These are phyloP conservation scores for Nannochloropsis gaditana DNA, from an alignment of 108 stramenopile genomes.

Conservation along the genomic window DNA sequence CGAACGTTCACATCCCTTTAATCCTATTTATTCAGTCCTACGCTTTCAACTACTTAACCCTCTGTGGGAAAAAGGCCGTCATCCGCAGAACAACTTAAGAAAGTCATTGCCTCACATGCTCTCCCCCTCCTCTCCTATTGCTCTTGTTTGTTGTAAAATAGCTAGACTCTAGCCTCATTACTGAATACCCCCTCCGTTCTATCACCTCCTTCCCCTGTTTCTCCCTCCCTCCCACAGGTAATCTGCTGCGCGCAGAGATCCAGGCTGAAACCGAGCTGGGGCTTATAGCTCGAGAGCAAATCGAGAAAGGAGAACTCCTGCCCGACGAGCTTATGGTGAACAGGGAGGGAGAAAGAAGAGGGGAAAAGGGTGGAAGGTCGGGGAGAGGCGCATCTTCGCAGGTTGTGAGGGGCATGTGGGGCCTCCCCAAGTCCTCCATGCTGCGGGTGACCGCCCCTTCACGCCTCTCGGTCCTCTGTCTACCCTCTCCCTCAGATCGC, in stretches of 20 bases:
- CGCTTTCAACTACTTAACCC: no score
- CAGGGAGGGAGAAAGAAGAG: constrained; percentile 60
- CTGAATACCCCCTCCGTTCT: not conserved
- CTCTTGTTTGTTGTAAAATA: not conserved
- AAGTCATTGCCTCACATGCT: no score
- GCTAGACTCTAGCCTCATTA: not conserved
- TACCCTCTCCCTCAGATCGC: not conserved
- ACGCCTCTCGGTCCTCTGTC: constrained; percentile 54
- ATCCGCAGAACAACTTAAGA: no score
- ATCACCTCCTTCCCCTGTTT: not conserved
- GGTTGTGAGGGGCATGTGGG: no score
- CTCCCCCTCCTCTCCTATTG: not conserved
- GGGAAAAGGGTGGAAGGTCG: not conserved
- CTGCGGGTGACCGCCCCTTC: no score
- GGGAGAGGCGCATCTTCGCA: no score
- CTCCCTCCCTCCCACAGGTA: constrained; percentile 47
- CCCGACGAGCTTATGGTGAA: constrained; percentile 57
- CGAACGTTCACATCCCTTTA: no score
- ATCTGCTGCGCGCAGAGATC: not conserved
- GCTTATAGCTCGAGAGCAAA: not conserved
- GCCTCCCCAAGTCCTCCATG: no score
- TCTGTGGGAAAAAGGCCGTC: no score
- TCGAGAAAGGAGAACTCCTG: not conserved
- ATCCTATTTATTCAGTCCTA: no score
- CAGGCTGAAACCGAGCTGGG: no score